These are phyloP conservation scores for Lentinula sp. DNA, from an alignment of 768 basidiomycete genomes.

Conservation along the genomic window DNA sequence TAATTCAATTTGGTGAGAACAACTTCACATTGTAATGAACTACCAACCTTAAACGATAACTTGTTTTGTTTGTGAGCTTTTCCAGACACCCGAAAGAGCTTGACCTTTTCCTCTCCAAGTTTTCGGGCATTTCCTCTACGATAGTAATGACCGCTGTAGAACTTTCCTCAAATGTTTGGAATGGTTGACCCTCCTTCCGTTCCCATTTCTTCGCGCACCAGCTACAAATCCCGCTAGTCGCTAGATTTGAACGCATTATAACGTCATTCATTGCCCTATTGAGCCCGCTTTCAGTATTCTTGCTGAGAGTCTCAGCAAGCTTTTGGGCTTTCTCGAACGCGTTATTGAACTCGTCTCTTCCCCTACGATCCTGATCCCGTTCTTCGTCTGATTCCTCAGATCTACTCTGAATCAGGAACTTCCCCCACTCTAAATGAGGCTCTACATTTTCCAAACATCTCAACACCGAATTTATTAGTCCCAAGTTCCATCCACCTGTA, in stretches of 20 bases:
- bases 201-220: background rate
- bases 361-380: background rate
- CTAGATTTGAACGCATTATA: background rate
- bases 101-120: background rate
- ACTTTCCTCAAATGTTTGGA: background rate
- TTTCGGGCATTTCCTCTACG: background rate
- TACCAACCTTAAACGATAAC: background rate
- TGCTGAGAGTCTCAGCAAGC: background rate
- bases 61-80: background rate
- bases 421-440: background rate
- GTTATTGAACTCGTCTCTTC: background rate
- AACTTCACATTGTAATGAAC: background rate
- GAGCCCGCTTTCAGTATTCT: background rate
- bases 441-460: background rate
- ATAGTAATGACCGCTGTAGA: background rate
- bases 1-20: background rate
- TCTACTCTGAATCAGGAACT: background rate
- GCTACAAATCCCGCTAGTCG: background rate
- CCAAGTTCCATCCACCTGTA: background rate
- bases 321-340: background rate
- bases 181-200: background rate
- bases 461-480: background rate
- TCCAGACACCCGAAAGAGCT: background rate
- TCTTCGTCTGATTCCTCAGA: background rate
- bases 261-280: background rate